phyloP scores from a whole-genome alignment of 345 rosid genomes.

The Populus pruinosa region DNA sequence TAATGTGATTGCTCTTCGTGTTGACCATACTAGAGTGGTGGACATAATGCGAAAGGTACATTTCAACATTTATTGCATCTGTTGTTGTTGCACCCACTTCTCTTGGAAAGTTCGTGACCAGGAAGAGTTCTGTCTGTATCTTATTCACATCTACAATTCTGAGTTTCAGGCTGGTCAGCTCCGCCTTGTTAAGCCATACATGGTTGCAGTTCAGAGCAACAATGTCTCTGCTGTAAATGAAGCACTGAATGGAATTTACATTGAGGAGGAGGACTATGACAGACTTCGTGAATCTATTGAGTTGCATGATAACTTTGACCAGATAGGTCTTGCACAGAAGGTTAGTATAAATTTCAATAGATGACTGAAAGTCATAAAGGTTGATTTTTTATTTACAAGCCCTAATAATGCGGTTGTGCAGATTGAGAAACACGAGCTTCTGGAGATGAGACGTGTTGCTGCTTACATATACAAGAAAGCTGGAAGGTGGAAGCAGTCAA shows the following conservation, averaged over 20 bases:
- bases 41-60: conserved; percentile 91
- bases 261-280: conserved; percentile 91
- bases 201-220: conserved; percentile 92
- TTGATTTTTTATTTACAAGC: not conserved
- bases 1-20: conserved; percentile 88
- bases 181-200: conserved; percentile 86
- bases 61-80: not conserved
- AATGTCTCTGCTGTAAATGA: conserved; percentile 89
- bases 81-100: not conserved
- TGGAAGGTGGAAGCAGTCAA: conserved; percentile 95
- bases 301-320: conserved; percentile 83
- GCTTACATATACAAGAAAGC: conserved; percentile 96
- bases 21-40: conserved; percentile 93
- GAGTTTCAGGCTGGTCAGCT: conserved; percentile 81
- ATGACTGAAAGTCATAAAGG: not conserved
- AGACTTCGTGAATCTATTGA: conserved; percentile 87
- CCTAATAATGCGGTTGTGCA: conserved; percentile 20
- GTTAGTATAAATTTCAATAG: conserved; percentile 23
- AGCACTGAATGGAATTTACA: conserved; percentile 80
- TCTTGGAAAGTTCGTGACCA: no score
- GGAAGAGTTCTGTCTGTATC: not conserved
- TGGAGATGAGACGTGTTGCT: conserved; percentile 97
- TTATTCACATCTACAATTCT: not conserved
- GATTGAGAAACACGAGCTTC: conserved; percentile 97
- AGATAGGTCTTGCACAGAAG: conserved; percentile 88